phyloP scores from a whole-genome alignment of 2,329 filamentous ascomycete genomes.

The Trichoderma afroharzianum region DNA sequence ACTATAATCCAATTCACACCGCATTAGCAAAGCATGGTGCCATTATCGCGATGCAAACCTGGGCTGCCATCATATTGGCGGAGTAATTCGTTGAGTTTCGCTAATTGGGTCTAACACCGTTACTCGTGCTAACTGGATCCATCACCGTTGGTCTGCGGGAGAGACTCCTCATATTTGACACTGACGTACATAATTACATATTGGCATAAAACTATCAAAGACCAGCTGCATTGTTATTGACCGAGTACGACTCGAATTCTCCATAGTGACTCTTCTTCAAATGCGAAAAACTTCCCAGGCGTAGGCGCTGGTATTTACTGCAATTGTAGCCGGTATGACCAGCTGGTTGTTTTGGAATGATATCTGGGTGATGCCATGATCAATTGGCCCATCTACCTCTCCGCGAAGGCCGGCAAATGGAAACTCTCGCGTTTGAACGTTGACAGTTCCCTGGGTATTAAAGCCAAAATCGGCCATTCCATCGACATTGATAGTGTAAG shows the following conservation, averaged over 20 bases:
- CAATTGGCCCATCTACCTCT: constrained; percentile 9
- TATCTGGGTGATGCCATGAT: constrained; percentile 2
- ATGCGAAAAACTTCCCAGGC: constrained; percentile 7
- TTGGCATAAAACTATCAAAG: neutral
- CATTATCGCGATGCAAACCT: neutral
- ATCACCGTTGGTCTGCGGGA: neutral
- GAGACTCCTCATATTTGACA: neutral
- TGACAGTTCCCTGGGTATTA: neutral
- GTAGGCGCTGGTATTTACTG: constrained; percentile 12
- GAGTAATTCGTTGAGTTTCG: neutral
- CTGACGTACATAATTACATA: neutral
- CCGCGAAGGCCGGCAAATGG: constrained; percentile 9
- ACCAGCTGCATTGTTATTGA: neutral
- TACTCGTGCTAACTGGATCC: neutral
- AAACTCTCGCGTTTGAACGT: constrained; percentile 3
- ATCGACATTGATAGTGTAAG: neutral
- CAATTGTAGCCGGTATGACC: neutral
- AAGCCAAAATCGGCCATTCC: constrained; percentile 15
- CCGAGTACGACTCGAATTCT: neutral
- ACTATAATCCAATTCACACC: neutral
- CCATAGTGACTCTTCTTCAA: neutral
- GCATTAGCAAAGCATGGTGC: neutral
- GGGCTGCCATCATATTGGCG: neutral
- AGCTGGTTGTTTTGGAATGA: constrained; percentile 9
- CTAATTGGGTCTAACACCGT: neutral